phyloP scores from a whole-genome alignment of 2,329 filamentous ascomycete genomes.

The Arthroderma sp. region DNA sequence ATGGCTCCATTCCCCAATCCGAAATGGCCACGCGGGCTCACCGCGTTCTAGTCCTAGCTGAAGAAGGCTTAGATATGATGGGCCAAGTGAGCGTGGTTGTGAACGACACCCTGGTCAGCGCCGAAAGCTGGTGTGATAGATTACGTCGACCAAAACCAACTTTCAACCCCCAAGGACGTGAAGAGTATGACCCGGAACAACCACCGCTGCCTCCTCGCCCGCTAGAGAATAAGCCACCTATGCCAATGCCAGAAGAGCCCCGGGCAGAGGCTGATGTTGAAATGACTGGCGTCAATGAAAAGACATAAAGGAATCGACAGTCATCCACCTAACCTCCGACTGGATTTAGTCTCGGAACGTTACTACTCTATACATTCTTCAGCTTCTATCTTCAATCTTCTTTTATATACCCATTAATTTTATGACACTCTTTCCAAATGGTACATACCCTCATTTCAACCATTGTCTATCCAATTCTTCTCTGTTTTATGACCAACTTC shows the following conservation, averaged over 20 bases:
- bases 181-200: not conserved
- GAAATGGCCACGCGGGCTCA: conserved; percentile 50
- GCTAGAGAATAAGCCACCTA: conserved; percentile 9
- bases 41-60: conserved; percentile 70
- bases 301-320: conserved; percentile 11
- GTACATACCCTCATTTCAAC: not conserved
- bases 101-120: conserved; percentile 77
- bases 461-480: not conserved
- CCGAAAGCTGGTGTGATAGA: conserved; percentile 79
- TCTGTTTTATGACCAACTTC: not conserved
- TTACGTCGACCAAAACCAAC: conserved; percentile 43
- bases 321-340: not conserved
- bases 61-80: conserved; percentile 90
- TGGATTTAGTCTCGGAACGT: too few species aligned
- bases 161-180: not conserved
- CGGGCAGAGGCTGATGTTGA: conserved; percentile 18
- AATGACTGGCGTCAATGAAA: conserved; percentile 23
- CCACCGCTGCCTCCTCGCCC: not conserved
- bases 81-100: conserved; percentile 77
- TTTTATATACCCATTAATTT: not conserved
- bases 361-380: not conserved
- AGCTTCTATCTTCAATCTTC: not conserved
- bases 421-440: not conserved
- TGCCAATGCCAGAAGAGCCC: conserved; percentile 11
- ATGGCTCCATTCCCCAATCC: conserved; percentile 21